Evolutionary conservation across 129 eudicot species (phyloP), one percentile per base, ranked within the genome.

Genomic region (Helianthus tuberosus): DNA sequence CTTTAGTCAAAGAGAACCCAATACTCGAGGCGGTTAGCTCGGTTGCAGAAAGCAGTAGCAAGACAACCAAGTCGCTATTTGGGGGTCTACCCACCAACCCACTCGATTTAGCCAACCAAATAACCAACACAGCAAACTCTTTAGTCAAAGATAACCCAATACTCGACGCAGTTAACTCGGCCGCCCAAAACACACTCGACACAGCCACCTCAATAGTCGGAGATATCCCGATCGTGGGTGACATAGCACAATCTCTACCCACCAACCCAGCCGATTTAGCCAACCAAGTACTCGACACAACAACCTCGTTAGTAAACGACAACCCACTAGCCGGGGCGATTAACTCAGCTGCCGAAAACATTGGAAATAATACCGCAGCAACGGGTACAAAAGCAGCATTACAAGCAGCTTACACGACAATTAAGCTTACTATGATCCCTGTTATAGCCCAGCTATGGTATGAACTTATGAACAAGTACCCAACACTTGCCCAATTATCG

Each of bases 371-470:
- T 66, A 78, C 84, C 54, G 80, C 61, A 53, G 72, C 51, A 36
- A 68, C 64, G 3, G 98, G 94, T 29, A 79, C 81, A 5, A 15
- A 59, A 8, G 86, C 88, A 17, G 91, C 91, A 0, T 44, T 86
- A 39, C 78, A 61, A 35, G 79, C 80, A 10, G 85, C 81, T 47
- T 75, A 81, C 44, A 9, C 68, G 11, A 74, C 87, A 23, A 72
- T 81, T 23, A 85, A 79, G 78, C 75, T 81, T 4, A 48, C 84
- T 5, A 77, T 29, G 15, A 25, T 82, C 20, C 74, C 60, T n/a
- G 76, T 77, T 60, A 36, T 85, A 35, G 96, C 85, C 8, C 64
- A 81, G 14, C 52, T 80, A 4, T 86, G 92, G 94, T 87, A 81
- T 65, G 58, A 72, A 55, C 63, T 80, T n/a, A 78, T 78, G 14